Base-by-base conservation (phyloP, 2,329 filamentous ascomycete genomes). In the Sclerotinia trifoliorum region DNA sequence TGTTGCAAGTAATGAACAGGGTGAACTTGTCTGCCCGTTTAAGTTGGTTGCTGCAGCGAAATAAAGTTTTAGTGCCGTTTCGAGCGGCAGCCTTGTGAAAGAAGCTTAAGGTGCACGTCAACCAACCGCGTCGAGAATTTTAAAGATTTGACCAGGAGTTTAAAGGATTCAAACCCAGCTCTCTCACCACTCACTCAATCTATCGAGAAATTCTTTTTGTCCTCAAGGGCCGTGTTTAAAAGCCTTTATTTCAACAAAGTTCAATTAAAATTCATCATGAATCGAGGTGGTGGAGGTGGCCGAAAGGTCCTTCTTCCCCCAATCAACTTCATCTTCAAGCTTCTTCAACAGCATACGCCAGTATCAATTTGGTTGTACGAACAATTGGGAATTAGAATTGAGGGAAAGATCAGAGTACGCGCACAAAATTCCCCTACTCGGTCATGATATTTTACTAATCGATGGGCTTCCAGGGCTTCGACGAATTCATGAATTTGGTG, bases 401-500 rank as follows among this genome's bases (percentile, higher is more conserved):
- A 98, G 82, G 95, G 95, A 71, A 97, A 94, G 82, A 97, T 99
- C 73, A 88, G 95, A 77, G 94, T 96, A 80, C 72, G 89, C 80
- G 29, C n/a, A 49, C 15, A 48, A 26, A 48, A 11, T 35, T 51
- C 19, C 1, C 17, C 5, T 24, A 21, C 6, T 29, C 52, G 32
- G 32, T 15, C 21, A 29, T 39, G 52, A 42, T 35, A 32, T 52
- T 51, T 32, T 67, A 68, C 70, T 77, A 64, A 77, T 55, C 13
- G 58, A 73, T 66, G 24, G 15, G 51, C 26, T 2, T 48, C 1
- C 71, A 97, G 93, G 94, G 95, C 19, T 99, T 99, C 74, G 95
- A 99, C 79, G 95, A 99, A 80, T 99, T 98, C 82, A 97, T 99
- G 94, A 99, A 99, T 82, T 84, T 99, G 62, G 95, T 98, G 51